Evolutionary conservation across 257 asterid species (phyloP), one percentile per base, ranked within the genome.

Genomic region (Solanum habrochaites): DNA sequence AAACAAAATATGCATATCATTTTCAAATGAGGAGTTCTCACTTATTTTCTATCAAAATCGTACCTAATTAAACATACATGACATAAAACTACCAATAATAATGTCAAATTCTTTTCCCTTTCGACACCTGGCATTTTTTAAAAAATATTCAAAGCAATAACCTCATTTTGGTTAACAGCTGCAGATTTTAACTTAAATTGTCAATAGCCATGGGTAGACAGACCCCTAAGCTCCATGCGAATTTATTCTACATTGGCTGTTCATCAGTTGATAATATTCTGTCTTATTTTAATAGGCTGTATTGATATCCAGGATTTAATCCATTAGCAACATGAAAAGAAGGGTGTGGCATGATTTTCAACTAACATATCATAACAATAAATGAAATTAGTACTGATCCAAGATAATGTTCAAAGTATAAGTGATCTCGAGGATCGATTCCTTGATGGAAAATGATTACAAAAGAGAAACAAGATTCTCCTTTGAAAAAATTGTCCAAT

Each of bases 1-100:
- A 85, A 93, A 93, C 91, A 89, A 71, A 88, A 88, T 85, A 86
- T 87, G 85, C 87, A 72, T 88, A 73, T 83, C 85, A 88, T 69
- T 83, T 89, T 90, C 85, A 71, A 78, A 88, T 49, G 35, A 86
- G 87, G 83, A 67, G 25, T 86, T 88, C 87, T 70, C 23, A 40
- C 60, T 85, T 86, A 49, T 45, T 62, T 88, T 62, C 73, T 69
- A 89, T 69, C 83, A 60, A 60, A 83, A 84, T 85, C 31, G 47
- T 29, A 29, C 43, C 27, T 85, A 58, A 77, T 78, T 45, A 45
- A 78, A 15, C 64, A 15, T 78, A 27, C 16, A 78, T 14, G 62
- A 78, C 40, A 45, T 27, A 45, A 27, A 8, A 27, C 66, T 78
- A 16, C 16, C 27, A 78, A 8, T 8, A 45, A 45, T 78, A 15